Percentiles rank a stretch among this genome's conserved stretches.
phyloP scores from a whole-genome alignment of 2,329 filamentous ascomycete species.

The Fusarium irregulare region DNA sequence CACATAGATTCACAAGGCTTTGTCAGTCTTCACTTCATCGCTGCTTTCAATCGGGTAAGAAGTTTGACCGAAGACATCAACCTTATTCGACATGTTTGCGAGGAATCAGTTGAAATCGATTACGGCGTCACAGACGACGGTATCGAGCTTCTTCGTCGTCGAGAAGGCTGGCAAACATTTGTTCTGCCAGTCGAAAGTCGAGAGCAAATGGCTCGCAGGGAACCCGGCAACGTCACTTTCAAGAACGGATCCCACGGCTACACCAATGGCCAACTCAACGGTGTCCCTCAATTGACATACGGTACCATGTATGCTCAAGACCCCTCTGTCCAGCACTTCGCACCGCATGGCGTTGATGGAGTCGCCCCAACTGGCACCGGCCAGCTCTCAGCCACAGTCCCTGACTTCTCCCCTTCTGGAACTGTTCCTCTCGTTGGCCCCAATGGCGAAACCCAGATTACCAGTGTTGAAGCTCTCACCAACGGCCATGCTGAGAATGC shows the following conservation, averaged over 20 bases:
- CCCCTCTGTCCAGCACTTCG: slow-evolving; percentile 46
- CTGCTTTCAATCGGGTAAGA: slow-evolving; percentile 81
- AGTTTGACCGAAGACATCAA: slow-evolving; percentile 69
- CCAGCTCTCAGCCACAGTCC: slow-evolving; percentile 55
- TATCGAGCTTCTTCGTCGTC: slow-evolving; percentile 79
- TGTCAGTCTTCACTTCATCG: slow-evolving; percentile 81
- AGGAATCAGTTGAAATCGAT: slow-evolving; percentile 78
- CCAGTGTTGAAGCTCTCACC: slow-evolving; percentile 23
- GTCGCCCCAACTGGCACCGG: slow-evolving; percentile 44
- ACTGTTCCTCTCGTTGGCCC: slow-evolving; percentile 28
- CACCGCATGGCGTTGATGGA: slow-evolving; percentile 54
- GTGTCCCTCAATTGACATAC: slow-evolving; percentile 49
- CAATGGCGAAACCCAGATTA: slow-evolving; percentile 19
- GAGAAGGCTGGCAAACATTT: slow-evolving; percentile 83
- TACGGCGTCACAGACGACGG: slow-evolving; percentile 80
- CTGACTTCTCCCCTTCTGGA: slow-evolving; percentile 55
- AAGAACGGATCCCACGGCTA: slow-evolving; percentile 51
- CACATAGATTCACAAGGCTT: slow-evolving; percentile 98
- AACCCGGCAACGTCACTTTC: slow-evolving; percentile 59
- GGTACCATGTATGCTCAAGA: slow-evolving; percentile 48
- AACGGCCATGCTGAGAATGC: slow-evolving; percentile 40
- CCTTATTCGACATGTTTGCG: slow-evolving; percentile 79
- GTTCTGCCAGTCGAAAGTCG: slow-evolving; percentile 78
- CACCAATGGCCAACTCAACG: slow-evolving; percentile 48
- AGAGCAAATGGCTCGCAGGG: slow-evolving; percentile 77